These are phyloP conservation scores for Globisporangium parvum DNA, from an alignment of 352 stramenopile genomes.

Conservation along the genomic window DNA sequence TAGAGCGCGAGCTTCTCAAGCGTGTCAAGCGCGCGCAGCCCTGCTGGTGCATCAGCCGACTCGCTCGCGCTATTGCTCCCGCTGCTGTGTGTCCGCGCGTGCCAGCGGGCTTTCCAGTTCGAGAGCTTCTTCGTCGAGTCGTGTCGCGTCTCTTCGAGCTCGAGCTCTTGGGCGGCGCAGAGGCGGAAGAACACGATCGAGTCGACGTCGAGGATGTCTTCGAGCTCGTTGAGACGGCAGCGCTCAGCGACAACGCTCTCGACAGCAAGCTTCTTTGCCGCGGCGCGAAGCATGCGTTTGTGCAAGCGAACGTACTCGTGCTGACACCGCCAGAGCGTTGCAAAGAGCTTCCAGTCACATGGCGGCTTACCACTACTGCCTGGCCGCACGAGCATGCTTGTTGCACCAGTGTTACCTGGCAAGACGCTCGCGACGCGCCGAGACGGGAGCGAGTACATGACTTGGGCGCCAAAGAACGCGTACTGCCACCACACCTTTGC, in stretches of 20 bases:
- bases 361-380: conserved; percentile 7
- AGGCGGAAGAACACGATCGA: conserved; percentile 80
- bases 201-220: conserved; percentile 66
- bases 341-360: conserved; percentile 64
- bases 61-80: neutral
- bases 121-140: conserved; percentile 64
- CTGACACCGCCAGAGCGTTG: conserved; percentile 40
- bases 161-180: conserved; percentile 56
- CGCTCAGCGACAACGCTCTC: conserved; percentile 46
- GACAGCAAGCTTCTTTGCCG: conserved; percentile 42
- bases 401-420: neutral
- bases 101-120: conserved; percentile 67
- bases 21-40: conserved; percentile 21
- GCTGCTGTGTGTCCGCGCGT: conserved; percentile 19
- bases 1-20: conserved; percentile 54
- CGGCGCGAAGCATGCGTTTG: conserved; percentile 58
- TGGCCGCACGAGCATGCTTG: neutral
- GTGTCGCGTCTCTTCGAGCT: conserved; percentile 55
- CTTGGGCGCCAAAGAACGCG: conserved; percentile 56
- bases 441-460: conserved; percentile 38
- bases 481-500: conserved; percentile 74
- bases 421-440: neutral
- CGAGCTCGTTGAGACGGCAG: conserved; percentile 44
- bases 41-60: conserved; percentile 6
- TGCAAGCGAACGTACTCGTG: conserved; percentile 76